A percentile compares a stretch with the other conserved stretches of the same genome.
Evolutionary conservation across 1,284 basidiomycete species (phyloP).

Genomic region (Marasmius tenuissimus): DNA sequence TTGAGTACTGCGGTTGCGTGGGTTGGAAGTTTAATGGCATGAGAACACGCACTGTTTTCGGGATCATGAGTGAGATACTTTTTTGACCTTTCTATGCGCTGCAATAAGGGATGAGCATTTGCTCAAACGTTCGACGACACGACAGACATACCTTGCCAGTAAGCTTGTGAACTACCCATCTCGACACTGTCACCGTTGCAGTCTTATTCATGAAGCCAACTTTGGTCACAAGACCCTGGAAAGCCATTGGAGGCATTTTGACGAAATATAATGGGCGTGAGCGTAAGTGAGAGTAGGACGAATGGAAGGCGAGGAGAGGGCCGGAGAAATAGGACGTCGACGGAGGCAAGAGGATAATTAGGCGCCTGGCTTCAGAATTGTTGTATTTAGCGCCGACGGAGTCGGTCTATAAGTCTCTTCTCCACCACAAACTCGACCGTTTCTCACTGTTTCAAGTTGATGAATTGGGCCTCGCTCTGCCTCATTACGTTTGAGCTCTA

Average conservation of each 20-base stretch:
- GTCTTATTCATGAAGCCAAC: constrained; percentile 81
- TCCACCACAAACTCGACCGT: no score
- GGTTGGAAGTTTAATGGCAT: background rate
- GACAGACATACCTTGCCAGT: constrained; percentile 66
- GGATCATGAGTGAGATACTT: constrained; percentile 78
- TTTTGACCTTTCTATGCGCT: constrained; percentile 72
- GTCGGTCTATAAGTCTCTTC: no score
- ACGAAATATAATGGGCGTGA: background rate
- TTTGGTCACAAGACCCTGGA: constrained; percentile 73
- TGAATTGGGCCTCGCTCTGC: no score
- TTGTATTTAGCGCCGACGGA: no score
- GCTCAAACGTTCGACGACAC: background rate
- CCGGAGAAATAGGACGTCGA: no score
- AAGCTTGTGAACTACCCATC: constrained; percentile 63
- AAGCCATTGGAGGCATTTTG: constrained; percentile 73
- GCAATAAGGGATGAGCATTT: constrained; percentile 11
- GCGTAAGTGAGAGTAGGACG: background rate
- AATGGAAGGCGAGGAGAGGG: background rate
- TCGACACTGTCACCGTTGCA: constrained; percentile 75
- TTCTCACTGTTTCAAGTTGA: no score
- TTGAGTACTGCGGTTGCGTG: background rate
- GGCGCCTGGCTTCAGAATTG: no score
- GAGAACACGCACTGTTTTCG: constrained; percentile 49
- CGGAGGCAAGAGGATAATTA: no score
- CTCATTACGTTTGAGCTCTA: no score